Conservation (phyloP, 352 stramenopile species). For the Saprolegnia parasitica region DNA sequence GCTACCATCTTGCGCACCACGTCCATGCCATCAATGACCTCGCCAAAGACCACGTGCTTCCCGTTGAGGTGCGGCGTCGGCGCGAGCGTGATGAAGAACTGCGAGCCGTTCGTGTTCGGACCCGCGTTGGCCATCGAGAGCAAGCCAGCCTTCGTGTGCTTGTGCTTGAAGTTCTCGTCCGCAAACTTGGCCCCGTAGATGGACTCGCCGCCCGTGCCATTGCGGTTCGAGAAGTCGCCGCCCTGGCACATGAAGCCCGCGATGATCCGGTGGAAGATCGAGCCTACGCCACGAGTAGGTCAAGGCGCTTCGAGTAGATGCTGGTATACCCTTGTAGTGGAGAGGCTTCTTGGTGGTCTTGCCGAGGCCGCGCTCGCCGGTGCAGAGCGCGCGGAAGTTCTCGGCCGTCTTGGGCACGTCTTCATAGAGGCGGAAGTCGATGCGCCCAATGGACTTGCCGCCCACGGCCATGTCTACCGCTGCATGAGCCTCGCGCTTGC, state of each 20-base stretch:
- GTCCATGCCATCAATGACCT: conserved; percentile 80
- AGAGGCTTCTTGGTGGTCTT: conserved; percentile 50
- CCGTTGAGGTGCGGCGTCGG: conserved; percentile 94
- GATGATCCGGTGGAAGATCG: conserved; percentile 81
- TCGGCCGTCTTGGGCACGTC: conserved; percentile 54
- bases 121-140: conserved; percentile 94
- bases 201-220: conserved; percentile 78
- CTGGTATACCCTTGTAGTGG: conserved; percentile 49
- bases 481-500: neutral
- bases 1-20: conserved; percentile 89
- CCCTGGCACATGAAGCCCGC: conserved; percentile 83
- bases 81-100: conserved; percentile 82
- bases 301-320: neutral
- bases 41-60: conserved; percentile 99
- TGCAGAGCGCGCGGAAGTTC: conserved; percentile 63
- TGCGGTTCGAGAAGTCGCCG: conserved; percentile 68
- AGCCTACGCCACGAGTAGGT: conserved; percentile 33
- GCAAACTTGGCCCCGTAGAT: conserved; percentile 84
- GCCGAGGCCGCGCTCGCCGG: conserved; percentile 63
- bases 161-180: conserved; percentile 94
- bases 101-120: conserved; percentile 66
- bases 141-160: conserved; percentile 89
- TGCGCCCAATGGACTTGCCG: conserved; percentile 54
- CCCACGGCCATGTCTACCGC: conserved; percentile 87
- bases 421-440: conserved; percentile 60